A percentile compares a stretch with the other conserved stretches of the same genome.
These are phyloP conservation scores for Yamagishiella unicocca DNA, from an alignment of 139 green algal species.

Conservation along the genomic window DNA sequence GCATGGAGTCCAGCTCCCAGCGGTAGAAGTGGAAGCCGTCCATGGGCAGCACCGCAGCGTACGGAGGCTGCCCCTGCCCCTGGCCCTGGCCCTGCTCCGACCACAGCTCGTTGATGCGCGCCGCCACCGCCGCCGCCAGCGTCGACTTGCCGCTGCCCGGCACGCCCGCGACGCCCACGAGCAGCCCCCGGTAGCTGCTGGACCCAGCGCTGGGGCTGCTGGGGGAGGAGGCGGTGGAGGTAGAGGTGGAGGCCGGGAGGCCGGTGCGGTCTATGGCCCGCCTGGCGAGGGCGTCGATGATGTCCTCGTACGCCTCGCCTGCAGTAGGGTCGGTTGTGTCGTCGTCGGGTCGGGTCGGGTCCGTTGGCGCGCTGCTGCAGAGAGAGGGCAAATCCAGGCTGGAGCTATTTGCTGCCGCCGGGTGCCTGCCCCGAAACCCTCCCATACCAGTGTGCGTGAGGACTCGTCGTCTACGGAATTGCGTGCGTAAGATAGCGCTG, in stretches of 20 bases:
- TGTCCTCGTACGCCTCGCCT: conserved; percentile 61
- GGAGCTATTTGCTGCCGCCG: too few species aligned
- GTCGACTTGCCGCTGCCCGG: conserved; percentile 88
- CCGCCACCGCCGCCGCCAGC: conserved; percentile 66
- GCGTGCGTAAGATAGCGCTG: too few species aligned
- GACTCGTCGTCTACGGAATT: too few species aligned
- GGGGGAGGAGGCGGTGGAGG: neutral
- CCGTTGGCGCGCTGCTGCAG: too few species aligned
- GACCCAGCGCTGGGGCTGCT: neutral
- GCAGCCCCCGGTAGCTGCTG: conserved; percentile 29
- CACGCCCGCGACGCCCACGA: conserved; percentile 85
- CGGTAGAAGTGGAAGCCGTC: conserved; percentile 91
- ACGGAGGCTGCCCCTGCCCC: neutral
- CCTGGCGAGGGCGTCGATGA: conserved; percentile 53
- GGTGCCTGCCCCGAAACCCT: too few species aligned
- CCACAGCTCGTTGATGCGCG: conserved; percentile 60
- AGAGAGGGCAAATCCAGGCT: too few species aligned
- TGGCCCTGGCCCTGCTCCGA: neutral
- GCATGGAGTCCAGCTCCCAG: conserved; percentile 84
- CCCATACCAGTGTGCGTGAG: too few species aligned
- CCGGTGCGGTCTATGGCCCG: conserved; percentile 35
- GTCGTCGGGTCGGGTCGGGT: too few species aligned
- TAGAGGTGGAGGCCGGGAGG: neutral
- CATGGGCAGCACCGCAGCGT: conserved; percentile 54
- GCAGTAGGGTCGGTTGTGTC: too few species aligned